Percentiles rank a stretch among this genome's conserved stretches.
These are phyloP conservation scores for Trichoderma harzianum DNA, from an alignment of 2,329 filamentous ascomycete genomes.

Conservation along the genomic window DNA sequence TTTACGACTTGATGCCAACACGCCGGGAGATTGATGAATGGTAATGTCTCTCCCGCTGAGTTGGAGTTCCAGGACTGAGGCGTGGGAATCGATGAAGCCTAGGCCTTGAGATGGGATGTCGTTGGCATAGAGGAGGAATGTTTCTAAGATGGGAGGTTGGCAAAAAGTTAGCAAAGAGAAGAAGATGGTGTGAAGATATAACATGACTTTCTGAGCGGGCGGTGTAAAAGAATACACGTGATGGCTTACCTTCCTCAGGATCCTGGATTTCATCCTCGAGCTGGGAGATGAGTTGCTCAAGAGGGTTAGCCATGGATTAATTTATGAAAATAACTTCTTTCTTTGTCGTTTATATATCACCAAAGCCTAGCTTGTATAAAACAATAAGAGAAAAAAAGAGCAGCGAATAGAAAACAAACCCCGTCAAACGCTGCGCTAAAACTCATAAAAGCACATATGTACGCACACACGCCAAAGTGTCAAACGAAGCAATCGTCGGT, in stretches of 20 bases:
- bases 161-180: not conserved
- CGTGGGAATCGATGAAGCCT: conserved; percentile 77
- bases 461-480: not conserved
- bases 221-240: not conserved
- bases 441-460: not conserved
- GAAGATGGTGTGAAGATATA: not conserved
- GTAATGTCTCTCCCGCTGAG: conserved; percentile 68
- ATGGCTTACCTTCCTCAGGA: conserved; percentile 45
- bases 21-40: conserved; percentile 77
- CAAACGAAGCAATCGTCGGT: not conserved
- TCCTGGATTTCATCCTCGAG: conserved; percentile 47
- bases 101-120: conserved; percentile 71
- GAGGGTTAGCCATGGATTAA: not conserved
- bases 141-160: conserved; percentile 54
- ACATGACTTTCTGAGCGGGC: not conserved
- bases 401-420: not conserved
- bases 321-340: not conserved
- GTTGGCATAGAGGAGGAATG: conserved; percentile 81
- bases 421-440: not conserved
- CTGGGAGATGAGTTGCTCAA: conserved; percentile 26
- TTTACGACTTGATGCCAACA: conserved; percentile 72
- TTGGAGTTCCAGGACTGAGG: conserved; percentile 61
- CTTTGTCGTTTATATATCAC: not conserved
- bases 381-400: not conserved
- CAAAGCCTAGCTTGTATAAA: not conserved